These are phyloP conservation scores for Strigomonas culicis DNA, from an alignment of 208 protist genomes.

Conservation along the genomic window DNA sequence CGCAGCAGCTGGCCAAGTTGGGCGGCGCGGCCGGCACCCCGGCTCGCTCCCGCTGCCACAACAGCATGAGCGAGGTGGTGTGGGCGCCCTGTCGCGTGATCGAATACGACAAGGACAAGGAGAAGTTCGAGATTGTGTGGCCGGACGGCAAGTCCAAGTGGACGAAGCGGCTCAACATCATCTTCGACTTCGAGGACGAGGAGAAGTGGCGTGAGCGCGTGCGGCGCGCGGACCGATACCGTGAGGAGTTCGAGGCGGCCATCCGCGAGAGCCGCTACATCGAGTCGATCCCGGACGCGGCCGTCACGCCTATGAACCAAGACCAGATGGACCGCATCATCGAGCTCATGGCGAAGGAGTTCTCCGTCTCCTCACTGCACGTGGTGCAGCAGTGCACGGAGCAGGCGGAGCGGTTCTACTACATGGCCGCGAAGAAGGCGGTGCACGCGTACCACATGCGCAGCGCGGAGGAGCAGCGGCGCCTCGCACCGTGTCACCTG, in stretches of 20 bases:
- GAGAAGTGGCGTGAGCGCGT: slow-evolving; percentile 70
- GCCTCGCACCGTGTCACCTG: slow-evolving; percentile 39
- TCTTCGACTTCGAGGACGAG: slow-evolving; percentile 84
- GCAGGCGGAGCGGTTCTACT: slow-evolving; percentile 80
- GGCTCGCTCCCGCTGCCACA: slow-evolving; percentile 81
- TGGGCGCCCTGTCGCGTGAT: slow-evolving; percentile 77
- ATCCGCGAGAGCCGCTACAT: slow-evolving; percentile 80
- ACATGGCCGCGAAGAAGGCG: slow-evolving; percentile 70
- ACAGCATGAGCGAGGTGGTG: slow-evolving; percentile 24
- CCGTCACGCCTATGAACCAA: slow-evolving; percentile 70
- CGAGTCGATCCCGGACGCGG: slow-evolving; percentile 43
- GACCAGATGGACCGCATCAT: slow-evolving; percentile 87
- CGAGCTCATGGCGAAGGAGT: slow-evolving; percentile 60
- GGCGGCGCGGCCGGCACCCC: slow-evolving; percentile 59
- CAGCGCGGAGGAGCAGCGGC: slow-evolving; percentile 51
- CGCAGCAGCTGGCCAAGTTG: slow-evolving; percentile 80
- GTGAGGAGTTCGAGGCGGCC: slow-evolving; percentile 62
- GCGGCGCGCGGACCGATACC: slow-evolving; percentile 61
- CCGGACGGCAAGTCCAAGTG: slow-evolving; percentile 66
- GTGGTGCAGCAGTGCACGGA: slow-evolving; percentile 70
- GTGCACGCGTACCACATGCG: slow-evolving; percentile 74
- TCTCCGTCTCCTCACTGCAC: slow-evolving; percentile 69
- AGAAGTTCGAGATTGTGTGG: slow-evolving; percentile 79
- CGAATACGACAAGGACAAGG: slow-evolving; percentile 54
- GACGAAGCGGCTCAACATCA: slow-evolving; percentile 88